Evolutionary conservation across 2,329 filamentous ascomycete species (phyloP).

Genomic region (Aureobasidium subglaciale): DNA sequence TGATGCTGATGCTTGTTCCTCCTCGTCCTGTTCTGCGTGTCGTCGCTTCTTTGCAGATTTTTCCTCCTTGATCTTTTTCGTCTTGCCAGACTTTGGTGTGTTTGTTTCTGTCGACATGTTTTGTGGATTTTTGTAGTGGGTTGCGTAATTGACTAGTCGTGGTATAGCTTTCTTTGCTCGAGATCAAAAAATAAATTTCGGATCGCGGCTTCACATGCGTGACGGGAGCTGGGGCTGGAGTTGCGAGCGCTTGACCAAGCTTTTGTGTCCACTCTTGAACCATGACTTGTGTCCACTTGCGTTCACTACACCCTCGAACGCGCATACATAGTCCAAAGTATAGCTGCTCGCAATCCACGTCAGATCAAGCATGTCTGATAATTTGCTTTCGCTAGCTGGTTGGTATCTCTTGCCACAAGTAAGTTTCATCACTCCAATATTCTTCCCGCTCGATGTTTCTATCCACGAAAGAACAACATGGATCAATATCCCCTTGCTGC

Average conservation of each 20-base stretch:
- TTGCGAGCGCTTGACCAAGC: neutral
- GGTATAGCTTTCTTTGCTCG: too few relatives aligned
- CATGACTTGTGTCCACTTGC: neutral
- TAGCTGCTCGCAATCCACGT: neutral
- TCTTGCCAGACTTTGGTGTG: slow-evolving; percentile 24
- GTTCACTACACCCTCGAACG: neutral
- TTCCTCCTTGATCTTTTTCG: slow-evolving; percentile 35
- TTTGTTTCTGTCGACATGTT: slow-evolving; percentile 21
- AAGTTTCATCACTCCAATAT: slow-evolving; percentile 23
- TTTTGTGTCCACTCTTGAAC: neutral
- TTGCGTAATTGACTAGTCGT: neutral
- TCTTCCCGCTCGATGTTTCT: neutral
- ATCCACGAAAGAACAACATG: neutral
- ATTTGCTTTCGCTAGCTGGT: slow-evolving; percentile 49
- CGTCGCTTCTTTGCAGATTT: slow-evolving; percentile 25
- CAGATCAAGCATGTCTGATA: slow-evolving; percentile 29
- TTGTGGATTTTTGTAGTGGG: neutral
- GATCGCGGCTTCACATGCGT: neutral
- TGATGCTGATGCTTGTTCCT: slow-evolving; percentile 10
- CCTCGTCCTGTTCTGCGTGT: slow-evolving; percentile 15
- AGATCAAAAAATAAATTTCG: neutral
- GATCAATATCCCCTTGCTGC: neutral
- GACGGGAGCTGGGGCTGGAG: too few relatives aligned
- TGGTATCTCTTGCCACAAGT: slow-evolving; percentile 59
- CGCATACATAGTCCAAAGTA: neutral